Percentiles rank a stretch among this genome's conserved stretches.
phyloP scores from a whole-genome alignment of 2,329 filamentous ascomycete genomes.

The Cladosporium phlei region DNA sequence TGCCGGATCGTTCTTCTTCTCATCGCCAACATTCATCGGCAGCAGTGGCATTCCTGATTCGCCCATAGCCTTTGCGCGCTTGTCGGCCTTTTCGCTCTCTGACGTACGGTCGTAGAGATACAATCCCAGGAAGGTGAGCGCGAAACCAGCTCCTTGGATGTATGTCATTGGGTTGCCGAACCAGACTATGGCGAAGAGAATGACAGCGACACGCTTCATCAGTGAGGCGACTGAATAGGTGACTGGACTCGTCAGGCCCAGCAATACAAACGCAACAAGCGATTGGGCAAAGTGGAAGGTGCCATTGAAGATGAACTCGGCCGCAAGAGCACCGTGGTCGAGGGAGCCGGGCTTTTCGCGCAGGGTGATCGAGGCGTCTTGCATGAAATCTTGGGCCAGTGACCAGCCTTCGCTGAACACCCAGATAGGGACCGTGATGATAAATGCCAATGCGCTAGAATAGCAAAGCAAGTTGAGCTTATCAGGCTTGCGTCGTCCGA shows the following conservation, averaged over 20 bases:
- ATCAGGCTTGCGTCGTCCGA: conserved; percentile 74
- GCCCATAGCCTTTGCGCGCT: conserved; percentile 60
- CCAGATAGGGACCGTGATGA: conserved; percentile 88
- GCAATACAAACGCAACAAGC: conserved; percentile 85
- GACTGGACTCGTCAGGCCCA: conserved; percentile 91
- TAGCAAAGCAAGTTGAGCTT: conserved; percentile 97
- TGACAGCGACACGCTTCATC: conserved; percentile 96
- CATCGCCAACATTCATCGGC: conserved; percentile 50
- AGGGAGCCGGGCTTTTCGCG: conserved; percentile 70
- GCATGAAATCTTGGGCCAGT: conserved; percentile 71
- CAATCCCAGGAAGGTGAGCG: conserved; percentile 81
- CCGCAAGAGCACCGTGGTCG: conserved; percentile 55
- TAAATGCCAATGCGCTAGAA: conserved; percentile 87
- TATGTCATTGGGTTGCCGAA: conserved; percentile 84
- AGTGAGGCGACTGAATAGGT: conserved; percentile 95
- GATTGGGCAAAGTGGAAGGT: conserved; percentile 96
- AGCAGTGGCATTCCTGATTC: conserved; percentile 61
- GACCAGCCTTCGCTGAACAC: conserved; percentile 81
- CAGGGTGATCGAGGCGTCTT: conserved; percentile 73
- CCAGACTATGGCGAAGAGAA: conserved; percentile 91
- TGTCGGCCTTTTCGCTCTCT: conserved; percentile 81
- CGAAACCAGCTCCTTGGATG: conserved; percentile 79
- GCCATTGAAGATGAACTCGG: conserved; percentile 97
- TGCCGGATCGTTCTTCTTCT: conserved; percentile 27
- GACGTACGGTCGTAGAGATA: conserved; percentile 94